These are phyloP conservation scores for Aspergillus persii DNA, from an alignment of 2,329 filamentous ascomycete species.

Conservation along the genomic window DNA sequence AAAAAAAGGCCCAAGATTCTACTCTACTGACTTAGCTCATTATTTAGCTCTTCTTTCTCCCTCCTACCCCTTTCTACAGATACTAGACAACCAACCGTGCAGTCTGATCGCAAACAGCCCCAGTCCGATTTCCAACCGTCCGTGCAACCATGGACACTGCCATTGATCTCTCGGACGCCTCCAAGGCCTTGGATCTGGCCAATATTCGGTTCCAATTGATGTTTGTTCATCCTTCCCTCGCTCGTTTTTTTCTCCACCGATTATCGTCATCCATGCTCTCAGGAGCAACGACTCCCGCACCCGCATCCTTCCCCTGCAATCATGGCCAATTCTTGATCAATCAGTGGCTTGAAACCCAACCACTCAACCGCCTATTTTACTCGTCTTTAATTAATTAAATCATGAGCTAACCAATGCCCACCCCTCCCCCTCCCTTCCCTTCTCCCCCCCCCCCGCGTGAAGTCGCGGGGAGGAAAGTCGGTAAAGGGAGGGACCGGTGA, in stretches of 20 bases:
- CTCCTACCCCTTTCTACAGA: too few species aligned
- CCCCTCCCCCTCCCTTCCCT: too few species aligned
- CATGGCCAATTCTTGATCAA: too few species aligned
- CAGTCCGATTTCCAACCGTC: not conserved
- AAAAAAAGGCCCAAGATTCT: not conserved
- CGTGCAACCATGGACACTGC: constrained; percentile 73
- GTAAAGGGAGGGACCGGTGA: not conserved
- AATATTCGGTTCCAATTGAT: constrained; percentile 94
- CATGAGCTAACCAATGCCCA: not conserved
- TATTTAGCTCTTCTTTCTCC: not conserved
- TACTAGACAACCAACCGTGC: not conserved
- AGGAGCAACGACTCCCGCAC: too few species aligned
- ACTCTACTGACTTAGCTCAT: too few species aligned
- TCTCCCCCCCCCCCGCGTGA: not conserved
- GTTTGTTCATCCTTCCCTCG: constrained; percentile 53
- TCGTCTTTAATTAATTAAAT: not conserved
- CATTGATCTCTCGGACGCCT: constrained; percentile 81
- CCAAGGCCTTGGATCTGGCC: constrained; percentile 80
- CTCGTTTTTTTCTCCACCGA: not conserved
- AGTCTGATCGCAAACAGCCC: not conserved
- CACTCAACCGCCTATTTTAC: not conserved
- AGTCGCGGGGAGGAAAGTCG: not conserved
- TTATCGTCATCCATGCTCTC: not conserved
- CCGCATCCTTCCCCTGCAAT: not conserved
- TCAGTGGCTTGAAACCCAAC: not conserved